These are phyloP conservation scores for Aegilops umbellulata DNA, from an alignment of 176 grass and related monocot genomes.

Conservation along the genomic window DNA sequence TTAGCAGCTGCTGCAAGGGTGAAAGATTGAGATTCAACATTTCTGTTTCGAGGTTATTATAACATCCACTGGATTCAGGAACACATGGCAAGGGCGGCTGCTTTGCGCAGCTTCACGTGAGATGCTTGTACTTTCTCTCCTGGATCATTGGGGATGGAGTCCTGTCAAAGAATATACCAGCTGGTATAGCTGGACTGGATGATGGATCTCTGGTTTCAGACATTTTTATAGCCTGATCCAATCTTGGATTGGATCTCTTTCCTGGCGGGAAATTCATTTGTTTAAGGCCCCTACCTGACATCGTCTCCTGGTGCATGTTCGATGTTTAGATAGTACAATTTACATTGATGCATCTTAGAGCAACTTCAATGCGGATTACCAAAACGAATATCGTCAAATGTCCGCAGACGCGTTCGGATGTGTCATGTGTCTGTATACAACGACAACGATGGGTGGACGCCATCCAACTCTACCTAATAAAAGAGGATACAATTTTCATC, in stretches of 20 bases:
- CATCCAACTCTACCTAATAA: no score
- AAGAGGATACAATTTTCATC: no score
- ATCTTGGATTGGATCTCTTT: conserved; percentile 1
- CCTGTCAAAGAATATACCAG: not conserved
- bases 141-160: not conserved
- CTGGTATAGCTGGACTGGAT: not conserved
- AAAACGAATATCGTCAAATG: no score
- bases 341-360: no score
- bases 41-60: not conserved
- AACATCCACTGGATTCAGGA: not conserved
- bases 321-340: no score
- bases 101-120: not conserved
- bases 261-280: not conserved
- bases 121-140: not conserved
- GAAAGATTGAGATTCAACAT: not conserved
- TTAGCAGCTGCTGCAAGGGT: no score
- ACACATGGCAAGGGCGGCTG: not conserved
- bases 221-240: not conserved
- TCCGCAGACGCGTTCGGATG: no score
- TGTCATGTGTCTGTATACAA: no score
- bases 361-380: no score
- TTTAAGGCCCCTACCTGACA: not conserved
- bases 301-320: no score
- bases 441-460: no score
- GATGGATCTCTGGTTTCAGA: not conserved